phyloP scores from a whole-genome alignment of 805 yeast genomes.

The Wickerhamiella brachini region DNA sequence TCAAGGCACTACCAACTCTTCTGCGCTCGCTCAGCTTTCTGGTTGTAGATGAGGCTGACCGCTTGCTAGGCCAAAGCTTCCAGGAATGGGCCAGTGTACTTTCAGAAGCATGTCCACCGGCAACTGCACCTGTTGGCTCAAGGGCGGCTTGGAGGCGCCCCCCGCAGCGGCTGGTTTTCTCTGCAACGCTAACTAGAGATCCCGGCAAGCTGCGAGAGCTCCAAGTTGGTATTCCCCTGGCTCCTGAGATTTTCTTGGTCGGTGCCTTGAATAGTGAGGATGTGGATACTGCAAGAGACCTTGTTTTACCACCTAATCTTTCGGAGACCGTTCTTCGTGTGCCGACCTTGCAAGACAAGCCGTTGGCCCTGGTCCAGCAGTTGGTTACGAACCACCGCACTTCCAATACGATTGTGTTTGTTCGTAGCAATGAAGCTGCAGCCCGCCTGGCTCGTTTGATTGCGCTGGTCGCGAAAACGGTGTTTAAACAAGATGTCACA shows the following conservation, averaged over 20 bases:
- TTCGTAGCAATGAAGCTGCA: constrained; percentile 74
- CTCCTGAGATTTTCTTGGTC: constrained; percentile 62
- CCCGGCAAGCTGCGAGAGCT: constrained; percentile 72
- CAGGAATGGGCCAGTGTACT: constrained; percentile 75
- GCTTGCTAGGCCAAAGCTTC: constrained; percentile 84
- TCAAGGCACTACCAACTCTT: constrained; percentile 34
- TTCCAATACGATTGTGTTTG: constrained; percentile 42
- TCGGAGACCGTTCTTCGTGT: constrained; percentile 24
- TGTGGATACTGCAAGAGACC: constrained; percentile 19
- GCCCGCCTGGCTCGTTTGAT: constrained; percentile 61
- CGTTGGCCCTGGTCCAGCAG: constrained; percentile 52
- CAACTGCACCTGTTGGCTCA: neutral
- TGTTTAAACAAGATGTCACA: constrained; percentile 10
- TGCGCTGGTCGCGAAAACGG: constrained; percentile 26
- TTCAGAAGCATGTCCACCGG: constrained; percentile 13
- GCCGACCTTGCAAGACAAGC: constrained; percentile 38
- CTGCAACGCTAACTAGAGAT: constrained; percentile 90
- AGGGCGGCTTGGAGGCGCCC: constrained; percentile 20
- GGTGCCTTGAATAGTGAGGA: constrained; percentile 32
- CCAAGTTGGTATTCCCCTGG: constrained; percentile 31
- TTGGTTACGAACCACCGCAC: constrained; percentile 23
- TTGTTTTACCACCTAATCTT: constrained; percentile 26
- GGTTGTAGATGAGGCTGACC: constrained; percentile 86
- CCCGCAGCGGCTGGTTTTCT: constrained; percentile 60
- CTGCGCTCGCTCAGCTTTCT: constrained; percentile 46